These are phyloP conservation scores for Excoecaria agallocha DNA, from an alignment of 345 rosid species.

Conservation along the genomic window DNA sequence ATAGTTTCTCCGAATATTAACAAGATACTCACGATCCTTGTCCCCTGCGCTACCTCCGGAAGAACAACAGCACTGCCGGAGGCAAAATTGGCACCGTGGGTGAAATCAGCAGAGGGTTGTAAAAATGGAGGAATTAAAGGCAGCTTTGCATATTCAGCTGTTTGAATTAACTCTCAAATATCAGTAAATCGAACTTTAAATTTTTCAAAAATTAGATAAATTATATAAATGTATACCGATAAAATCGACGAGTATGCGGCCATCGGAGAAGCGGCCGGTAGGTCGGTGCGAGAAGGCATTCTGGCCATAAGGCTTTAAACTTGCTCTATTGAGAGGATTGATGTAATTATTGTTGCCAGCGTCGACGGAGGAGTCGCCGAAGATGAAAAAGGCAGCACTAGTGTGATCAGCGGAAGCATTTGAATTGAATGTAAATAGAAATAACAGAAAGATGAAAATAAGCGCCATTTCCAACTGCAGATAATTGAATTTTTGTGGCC, in stretches of 20 bases:
- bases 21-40: constrained; percentile 28
- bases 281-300: constrained; percentile 39
- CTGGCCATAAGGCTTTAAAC: constrained; percentile 42
- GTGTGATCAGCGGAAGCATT: constrained; percentile 1
- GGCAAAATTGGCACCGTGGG: constrained; percentile 44
- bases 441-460: not conserved
- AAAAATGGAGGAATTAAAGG: constrained; percentile 49
- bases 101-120: constrained; percentile 38
- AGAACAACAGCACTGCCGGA: constrained; percentile 57
- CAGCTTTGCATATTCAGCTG: constrained; percentile 51
- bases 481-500: not conserved
- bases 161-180: no score
- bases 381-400: constrained; percentile 38
- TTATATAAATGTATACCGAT: constrained; percentile 30
- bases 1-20: not conserved
- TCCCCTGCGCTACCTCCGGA: constrained; percentile 31
- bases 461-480: not conserved
- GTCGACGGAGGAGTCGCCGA: constrained; percentile 56
- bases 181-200: no score
- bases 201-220: no score
- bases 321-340: constrained; percentile 38
- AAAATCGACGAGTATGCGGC: constrained; percentile 52
- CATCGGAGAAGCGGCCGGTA: constrained; percentile 52
- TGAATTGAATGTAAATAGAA: not conserved
- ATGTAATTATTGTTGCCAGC: constrained; percentile 55